Percentiles rank a stretch among this genome's conserved stretches.
These are phyloP conservation scores for Sistotremastrum suecicum DNA, from an alignment of 768 basidiomycete species.

Conservation along the genomic window DNA sequence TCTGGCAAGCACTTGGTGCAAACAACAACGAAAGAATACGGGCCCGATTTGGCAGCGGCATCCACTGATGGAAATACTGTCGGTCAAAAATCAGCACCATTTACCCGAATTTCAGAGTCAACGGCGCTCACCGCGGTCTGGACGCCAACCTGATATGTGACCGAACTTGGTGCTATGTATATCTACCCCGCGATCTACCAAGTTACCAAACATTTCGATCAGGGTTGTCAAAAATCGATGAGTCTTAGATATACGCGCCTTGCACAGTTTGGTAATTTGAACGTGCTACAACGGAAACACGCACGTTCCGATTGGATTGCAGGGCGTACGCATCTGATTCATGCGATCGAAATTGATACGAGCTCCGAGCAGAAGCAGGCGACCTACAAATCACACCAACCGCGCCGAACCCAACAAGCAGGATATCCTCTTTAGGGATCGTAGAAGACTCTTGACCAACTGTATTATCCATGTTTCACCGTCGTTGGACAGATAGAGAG, in stretches of 20 bases:
- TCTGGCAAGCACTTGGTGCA: conserved; percentile 66
- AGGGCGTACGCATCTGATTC: conserved; percentile 39
- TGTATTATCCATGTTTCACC: too few relatives aligned
- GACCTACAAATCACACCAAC: conserved; percentile 51
- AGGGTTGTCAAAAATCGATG: neutral
- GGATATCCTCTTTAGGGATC: conserved; percentile 24
- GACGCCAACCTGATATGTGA: conserved; percentile 40
- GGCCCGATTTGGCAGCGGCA: conserved; percentile 40
- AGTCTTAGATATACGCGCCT: conserved; percentile 18
- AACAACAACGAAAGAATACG: conserved; percentile 52
- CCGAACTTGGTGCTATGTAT: conserved; percentile 51
- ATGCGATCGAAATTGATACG: neutral
- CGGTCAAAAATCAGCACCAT: conserved; percentile 1
- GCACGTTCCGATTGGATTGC: conserved; percentile 39
- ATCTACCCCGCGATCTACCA: conserved; percentile 35
- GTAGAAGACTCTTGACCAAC: too few relatives aligned
- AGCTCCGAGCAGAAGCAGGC: neutral
- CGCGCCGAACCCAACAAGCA: conserved; percentile 53
- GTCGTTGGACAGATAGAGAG: too few relatives aligned
- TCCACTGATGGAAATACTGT: conserved; percentile 42
- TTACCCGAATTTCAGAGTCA: neutral
- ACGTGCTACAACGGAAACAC: conserved; percentile 60
- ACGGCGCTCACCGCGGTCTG: conserved; percentile 39
- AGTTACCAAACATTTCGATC: conserved; percentile 1
- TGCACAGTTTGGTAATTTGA: conserved; percentile 48